phyloP scores from a whole-genome alignment of 2,329 filamentous ascomycete genomes.

The Septoria linicola region DNA sequence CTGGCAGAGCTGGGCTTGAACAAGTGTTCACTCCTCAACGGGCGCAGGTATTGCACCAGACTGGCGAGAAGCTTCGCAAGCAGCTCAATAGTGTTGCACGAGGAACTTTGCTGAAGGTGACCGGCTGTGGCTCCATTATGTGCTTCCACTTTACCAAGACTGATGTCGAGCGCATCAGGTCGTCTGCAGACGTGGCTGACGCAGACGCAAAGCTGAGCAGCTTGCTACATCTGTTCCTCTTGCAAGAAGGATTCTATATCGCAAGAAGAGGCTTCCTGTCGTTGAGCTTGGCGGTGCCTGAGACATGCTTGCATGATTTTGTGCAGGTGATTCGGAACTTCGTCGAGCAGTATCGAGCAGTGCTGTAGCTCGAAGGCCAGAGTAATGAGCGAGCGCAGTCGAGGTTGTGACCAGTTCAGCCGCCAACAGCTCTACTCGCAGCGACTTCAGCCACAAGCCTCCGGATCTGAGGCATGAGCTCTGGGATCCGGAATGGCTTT shows the following conservation, averaged over 20 bases:
- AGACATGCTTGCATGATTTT: conserved; percentile 39
- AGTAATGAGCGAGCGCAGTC: too few species aligned
- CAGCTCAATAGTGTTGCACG: conserved; percentile 32
- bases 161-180: conserved; percentile 30
- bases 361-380: neutral
- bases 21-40: conserved; percentile 40
- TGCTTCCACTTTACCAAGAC: conserved; percentile 40
- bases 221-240: conserved; percentile 41
- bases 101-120: conserved; percentile 41
- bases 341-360: conserved; percentile 8
- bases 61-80: conserved; percentile 37
- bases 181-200: conserved; percentile 27
- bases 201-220: conserved; percentile 34
- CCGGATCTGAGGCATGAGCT: conserved; percentile 38
- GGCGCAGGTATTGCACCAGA: conserved; percentile 33
- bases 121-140: conserved; percentile 40
- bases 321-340: conserved; percentile 23
- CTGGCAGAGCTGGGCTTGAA: conserved; percentile 48
- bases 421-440: neutral
- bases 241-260: conserved; percentile 41
- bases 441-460: conserved; percentile 29
- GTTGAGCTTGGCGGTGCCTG: conserved; percentile 38
- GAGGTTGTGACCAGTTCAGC: too few species aligned
- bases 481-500: conserved; percentile 39
- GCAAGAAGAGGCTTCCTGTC: conserved; percentile 40